A percentile compares a stretch with the other conserved stretches of the same genome.
These are phyloP conservation scores for Diplodia seriata DNA, from an alignment of 2,329 filamentous ascomycete genomes.

Conservation along the genomic window DNA sequence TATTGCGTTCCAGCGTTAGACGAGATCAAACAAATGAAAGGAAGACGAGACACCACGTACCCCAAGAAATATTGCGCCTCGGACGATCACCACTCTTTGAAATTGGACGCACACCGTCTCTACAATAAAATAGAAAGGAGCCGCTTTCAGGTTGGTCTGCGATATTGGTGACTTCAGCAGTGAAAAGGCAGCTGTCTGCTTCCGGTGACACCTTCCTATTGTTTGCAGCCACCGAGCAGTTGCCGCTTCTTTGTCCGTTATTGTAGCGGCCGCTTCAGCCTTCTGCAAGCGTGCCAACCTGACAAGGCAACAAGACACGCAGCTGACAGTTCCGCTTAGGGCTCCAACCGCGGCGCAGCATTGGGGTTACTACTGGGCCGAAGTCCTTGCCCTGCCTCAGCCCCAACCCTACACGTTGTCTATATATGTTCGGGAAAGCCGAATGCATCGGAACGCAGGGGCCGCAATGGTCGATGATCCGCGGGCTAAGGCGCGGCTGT, in stretches of 20 bases:
- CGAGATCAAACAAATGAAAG: not conserved
- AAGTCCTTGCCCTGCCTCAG: not conserved
- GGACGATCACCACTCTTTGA: not conserved
- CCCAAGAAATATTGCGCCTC: not conserved
- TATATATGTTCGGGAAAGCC: not conserved
- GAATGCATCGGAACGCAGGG: not conserved
- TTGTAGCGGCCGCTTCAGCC: not conserved
- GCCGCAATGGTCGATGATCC: not conserved
- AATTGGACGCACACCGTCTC: not conserved
- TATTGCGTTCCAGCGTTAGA: not conserved
- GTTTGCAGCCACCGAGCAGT: not conserved
- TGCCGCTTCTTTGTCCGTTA: not conserved
- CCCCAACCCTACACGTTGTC: not conserved
- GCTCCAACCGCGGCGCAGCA: not conserved
- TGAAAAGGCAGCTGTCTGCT: not conserved
- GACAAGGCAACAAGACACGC: not conserved
- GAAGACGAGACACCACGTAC: not conserved
- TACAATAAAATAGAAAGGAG: not conserved
- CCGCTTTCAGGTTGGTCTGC: not conserved
- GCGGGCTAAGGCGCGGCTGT: not conserved
- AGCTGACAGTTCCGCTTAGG: not conserved
- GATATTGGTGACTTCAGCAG: not conserved
- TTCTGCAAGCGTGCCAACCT: not conserved
- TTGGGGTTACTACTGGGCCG: not conserved
- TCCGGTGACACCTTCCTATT: not conserved